A percentile compares a stretch with the other conserved stretches of the same genome.
Evolutionary conservation across 192 early-diverging fungal genomes (phyloP).

Genomic region (Backusella australiensis): DNA sequence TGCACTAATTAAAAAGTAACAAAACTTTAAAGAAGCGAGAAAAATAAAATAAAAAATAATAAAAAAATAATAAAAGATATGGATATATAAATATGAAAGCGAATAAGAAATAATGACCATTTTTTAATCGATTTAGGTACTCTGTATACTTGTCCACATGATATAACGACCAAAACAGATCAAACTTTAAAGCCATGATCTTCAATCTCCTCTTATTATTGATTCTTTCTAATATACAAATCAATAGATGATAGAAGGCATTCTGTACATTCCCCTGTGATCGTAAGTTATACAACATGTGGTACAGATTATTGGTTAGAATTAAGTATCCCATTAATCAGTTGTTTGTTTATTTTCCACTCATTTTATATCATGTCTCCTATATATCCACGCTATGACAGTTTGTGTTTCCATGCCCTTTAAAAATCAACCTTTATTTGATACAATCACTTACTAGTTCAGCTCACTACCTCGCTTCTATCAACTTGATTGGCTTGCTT

Average conservation of each 20-base stretch:
- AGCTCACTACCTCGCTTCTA: not conserved
- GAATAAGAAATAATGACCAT: not conserved
- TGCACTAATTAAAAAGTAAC: not conserved
- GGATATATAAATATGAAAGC: not conserved
- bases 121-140: not conserved
- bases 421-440: not conserved
- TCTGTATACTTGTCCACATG: not conserved
- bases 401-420: not conserved
- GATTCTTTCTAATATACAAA: not conserved
- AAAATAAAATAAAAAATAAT: not conserved
- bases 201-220: not conserved
- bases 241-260: not conserved
- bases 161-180: not conserved
- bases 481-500: not conserved
- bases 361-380: not conserved
- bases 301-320: not conserved
- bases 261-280: not conserved
- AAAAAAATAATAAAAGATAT: not conserved
- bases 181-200: not conserved
- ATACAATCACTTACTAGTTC: not conserved
- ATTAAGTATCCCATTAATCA: not conserved
- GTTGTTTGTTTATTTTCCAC: conserved; percentile 1
- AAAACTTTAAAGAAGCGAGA: not conserved
- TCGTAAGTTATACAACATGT: not conserved
- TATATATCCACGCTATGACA: not conserved